Evolutionary conservation across 106 monocot genomes (phyloP).

Genomic region (Ottelia alismoides): DNA sequence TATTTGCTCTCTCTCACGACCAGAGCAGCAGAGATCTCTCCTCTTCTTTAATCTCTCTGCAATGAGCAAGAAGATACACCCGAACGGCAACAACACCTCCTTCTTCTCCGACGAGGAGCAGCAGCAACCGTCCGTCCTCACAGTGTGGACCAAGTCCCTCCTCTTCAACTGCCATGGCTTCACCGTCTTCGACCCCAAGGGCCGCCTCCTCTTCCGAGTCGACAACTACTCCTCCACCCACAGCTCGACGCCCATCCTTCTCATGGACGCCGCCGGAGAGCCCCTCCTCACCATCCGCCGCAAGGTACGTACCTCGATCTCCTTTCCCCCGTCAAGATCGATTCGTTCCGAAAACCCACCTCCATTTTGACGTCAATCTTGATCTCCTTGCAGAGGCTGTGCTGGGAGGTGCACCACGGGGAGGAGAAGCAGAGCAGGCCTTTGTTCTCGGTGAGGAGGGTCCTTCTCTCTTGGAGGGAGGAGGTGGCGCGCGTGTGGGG

Average conservation of each 20-base stretch:
- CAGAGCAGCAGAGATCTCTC: too few relatives aligned
- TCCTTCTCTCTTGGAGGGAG: background rate
- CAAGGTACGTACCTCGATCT: background rate
- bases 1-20: too few relatives aligned
- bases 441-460: too few relatives aligned
- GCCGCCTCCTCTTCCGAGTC: conserved; percentile 7
- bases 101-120: background rate
- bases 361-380: background rate
- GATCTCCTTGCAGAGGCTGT: background rate
- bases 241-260: background rate
- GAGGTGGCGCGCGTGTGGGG: background rate
- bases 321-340: background rate
- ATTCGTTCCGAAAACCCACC: background rate
- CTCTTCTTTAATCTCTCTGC: too few relatives aligned
- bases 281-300: too few relatives aligned
- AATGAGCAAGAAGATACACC: too few relatives aligned
- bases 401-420: too few relatives aligned
- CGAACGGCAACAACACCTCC: too few relatives aligned
- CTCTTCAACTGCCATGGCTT: conserved; percentile 14
- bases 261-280: conserved; percentile 8
- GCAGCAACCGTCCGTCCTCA: conserved; percentile 9
- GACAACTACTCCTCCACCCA: conserved; percentile 4
- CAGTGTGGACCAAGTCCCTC: conserved; percentile 11
- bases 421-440: too few relatives aligned
- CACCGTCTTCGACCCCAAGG: conserved; percentile 5